Conservation (phyloP, 371 early-diverging fungal genomes). For the Actinomortierella ambigua region DNA sequence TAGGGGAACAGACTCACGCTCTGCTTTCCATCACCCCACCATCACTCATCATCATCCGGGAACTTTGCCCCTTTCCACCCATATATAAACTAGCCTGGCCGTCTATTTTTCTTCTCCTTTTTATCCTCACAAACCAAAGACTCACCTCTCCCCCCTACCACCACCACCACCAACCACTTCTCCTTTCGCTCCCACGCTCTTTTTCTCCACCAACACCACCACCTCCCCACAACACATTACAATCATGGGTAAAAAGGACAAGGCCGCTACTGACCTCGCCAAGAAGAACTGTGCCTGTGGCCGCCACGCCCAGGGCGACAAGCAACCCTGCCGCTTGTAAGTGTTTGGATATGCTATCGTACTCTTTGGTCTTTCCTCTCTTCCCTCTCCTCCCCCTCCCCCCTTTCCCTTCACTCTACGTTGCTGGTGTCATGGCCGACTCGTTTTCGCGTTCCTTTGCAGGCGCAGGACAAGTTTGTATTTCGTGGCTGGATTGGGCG, state of each 20-base stretch:
- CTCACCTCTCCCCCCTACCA: too few relatives aligned
- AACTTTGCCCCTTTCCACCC: too few relatives aligned
- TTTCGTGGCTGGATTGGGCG: too few relatives aligned
- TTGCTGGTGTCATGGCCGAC: too few relatives aligned
- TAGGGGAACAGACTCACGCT: too few relatives aligned
- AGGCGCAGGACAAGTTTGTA: too few relatives aligned
- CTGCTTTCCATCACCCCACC: too few relatives aligned
- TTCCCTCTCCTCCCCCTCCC: not conserved
- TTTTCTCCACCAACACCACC: not conserved
- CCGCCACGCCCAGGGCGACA: constrained; percentile 36
- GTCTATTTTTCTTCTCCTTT: not conserved
- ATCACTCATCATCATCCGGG: too few relatives aligned
- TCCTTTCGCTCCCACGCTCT: not conserved
- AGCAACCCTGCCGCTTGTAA: constrained; percentile 47
- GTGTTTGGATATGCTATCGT: not conserved
- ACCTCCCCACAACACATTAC: not conserved
- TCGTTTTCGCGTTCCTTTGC: too few relatives aligned
- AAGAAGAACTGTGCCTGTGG: constrained; percentile 46
- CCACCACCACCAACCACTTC: not conserved
- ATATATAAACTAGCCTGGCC: not conserved
- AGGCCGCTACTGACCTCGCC: constrained; percentile 27
- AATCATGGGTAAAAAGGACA: constrained; percentile 39
- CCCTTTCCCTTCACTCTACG: not conserved
- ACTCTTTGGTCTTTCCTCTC: not conserved
- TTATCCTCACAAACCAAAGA: not conserved